Percentiles rank a stretch among this genome's conserved stretches.
Evolutionary conservation across 768 basidiomycete species (phyloP).

Genomic region (Cyclocybe cylindracea): DNA sequence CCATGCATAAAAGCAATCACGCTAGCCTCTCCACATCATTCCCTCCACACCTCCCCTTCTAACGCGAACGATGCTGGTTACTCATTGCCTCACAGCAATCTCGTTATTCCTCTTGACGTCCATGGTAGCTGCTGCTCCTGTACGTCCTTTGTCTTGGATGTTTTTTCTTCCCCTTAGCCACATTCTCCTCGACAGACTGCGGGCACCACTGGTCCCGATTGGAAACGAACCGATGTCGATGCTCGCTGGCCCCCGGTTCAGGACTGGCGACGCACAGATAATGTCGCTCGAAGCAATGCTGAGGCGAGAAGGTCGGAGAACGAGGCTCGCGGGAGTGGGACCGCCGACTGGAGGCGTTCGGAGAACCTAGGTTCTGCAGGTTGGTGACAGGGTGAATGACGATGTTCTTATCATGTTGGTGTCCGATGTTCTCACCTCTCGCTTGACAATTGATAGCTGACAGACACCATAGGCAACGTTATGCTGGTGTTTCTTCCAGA

Average conservation of each 20-base stretch:
- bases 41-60: slow-evolving; percentile 22
- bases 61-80: slow-evolving; percentile 29
- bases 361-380: slow-evolving; percentile 1
- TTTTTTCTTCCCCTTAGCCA: slow-evolving; percentile 3
- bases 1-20: slow-evolving; percentile 35
- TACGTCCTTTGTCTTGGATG: slow-evolving; percentile 22
- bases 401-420: not conserved
- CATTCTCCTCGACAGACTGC: slow-evolving; percentile 12
- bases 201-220: slow-evolving; percentile 14
- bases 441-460: not conserved
- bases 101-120: slow-evolving; percentile 32
- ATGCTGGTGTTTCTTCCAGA: slow-evolving; percentile 2
- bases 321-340: slow-evolving; percentile 1
- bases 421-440: not conserved
- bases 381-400: not conserved
- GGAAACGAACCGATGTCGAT: slow-evolving; percentile 18
- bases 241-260: slow-evolving; percentile 14
- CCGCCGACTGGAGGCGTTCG: slow-evolving; percentile 7
- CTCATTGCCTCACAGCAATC: slow-evolving; percentile 35
- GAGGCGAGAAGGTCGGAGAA: slow-evolving; percentile 18
- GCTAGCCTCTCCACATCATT: slow-evolving; percentile 19
- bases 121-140: slow-evolving; percentile 36
- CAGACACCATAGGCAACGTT: not conserved
- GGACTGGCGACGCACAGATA: slow-evolving; percentile 23
- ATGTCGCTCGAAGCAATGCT: slow-evolving; percentile 9